A percentile compares a stretch with the other conserved stretches of the same genome.
Conservation (phyloP, 768 basidiomycete species). For the Paxillus rubicundulus region DNA sequence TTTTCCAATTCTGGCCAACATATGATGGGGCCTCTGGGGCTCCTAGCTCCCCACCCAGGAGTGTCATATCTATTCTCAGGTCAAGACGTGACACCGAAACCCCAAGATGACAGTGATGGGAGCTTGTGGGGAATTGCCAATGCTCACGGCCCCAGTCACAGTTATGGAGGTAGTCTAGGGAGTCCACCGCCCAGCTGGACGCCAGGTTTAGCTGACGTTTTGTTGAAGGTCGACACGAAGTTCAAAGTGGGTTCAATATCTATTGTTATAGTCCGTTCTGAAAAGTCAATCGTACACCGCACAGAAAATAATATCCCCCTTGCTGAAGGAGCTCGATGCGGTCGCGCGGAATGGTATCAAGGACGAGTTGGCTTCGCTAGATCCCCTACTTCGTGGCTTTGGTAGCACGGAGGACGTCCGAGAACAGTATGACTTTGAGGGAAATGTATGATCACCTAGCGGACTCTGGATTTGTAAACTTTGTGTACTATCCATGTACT, state of each 20-base stretch:
- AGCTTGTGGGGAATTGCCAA: conserved; percentile 77
- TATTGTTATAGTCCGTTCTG: not conserved
- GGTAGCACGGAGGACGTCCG: conserved; percentile 34
- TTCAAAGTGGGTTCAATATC: conserved; percentile 60
- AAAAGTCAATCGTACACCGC: not conserved
- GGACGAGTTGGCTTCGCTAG: conserved; percentile 79
- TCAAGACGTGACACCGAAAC: conserved; percentile 37
- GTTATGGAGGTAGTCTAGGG: conserved; percentile 35
- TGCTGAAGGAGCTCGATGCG: conserved; percentile 83
- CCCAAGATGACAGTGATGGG: conserved; percentile 42
- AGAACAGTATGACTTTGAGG: conserved; percentile 45
- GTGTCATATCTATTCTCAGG: conserved; percentile 70
- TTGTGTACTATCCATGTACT: conserved; percentile 20
- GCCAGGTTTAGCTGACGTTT: conserved; percentile 61
- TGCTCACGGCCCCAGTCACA: conserved; percentile 30
- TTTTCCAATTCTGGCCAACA: conserved; percentile 68
- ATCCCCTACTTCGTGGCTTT: conserved; percentile 70
- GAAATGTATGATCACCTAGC: conserved; percentile 30
- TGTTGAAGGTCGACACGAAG: conserved; percentile 78
- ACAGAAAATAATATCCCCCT: conserved; percentile 78
- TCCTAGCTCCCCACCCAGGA: conserved; percentile 76
- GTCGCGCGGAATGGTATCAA: conserved; percentile 78
- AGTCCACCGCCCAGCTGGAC: conserved; percentile 65
- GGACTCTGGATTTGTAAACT: conserved; percentile 13
- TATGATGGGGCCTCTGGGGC: conserved; percentile 73